Evolutionary conservation across 75 land plant species (phyloP).

Genomic region (Pinus taeda): DNA sequence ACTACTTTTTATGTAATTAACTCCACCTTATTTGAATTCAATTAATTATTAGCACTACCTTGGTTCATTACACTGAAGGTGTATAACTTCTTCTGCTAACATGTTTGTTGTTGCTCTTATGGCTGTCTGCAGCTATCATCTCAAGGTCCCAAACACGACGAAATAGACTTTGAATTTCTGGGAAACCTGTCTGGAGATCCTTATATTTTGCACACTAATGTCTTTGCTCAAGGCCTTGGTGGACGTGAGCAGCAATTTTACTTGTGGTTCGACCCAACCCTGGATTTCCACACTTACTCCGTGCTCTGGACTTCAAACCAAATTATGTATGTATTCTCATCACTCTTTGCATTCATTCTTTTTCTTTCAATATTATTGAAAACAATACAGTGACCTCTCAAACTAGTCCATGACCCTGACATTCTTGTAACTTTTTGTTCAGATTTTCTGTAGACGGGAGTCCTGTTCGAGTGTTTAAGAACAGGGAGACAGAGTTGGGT

Average conservation of each 20-base stretch:
- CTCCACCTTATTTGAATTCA: no score
- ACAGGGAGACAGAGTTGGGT: slow-evolving; percentile 24
- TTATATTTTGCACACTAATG: slow-evolving; percentile 47
- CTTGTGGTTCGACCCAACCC: slow-evolving; percentile 54
- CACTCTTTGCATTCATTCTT: no score
- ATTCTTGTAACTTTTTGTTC: not conserved
- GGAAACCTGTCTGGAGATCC: slow-evolving; percentile 48
- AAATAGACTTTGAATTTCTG: slow-evolving; percentile 58
- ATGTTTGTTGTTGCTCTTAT: no score
- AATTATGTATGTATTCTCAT: slow-evolving; percentile 31
- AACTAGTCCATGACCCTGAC: no score
- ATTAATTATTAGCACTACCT: no score
- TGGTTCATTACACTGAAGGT: no score
- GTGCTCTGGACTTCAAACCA: slow-evolving; percentile 34
- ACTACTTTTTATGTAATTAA: no score
- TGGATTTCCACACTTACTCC: slow-evolving; percentile 43
- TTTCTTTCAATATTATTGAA: no score
- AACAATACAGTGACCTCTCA: no score
- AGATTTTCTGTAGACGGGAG: slow-evolving; percentile 41
- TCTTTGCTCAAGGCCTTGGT: slow-evolving; percentile 41
- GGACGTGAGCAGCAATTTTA: slow-evolving; percentile 41
- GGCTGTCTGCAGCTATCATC: slow-evolving; percentile 32
- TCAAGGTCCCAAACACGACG: slow-evolving; percentile 34
- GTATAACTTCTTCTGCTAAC: no score
- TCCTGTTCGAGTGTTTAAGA: slow-evolving; percentile 35